Conservation (phyloP, 768 basidiomycete genomes). For the Hericium rajendrae region DNA sequence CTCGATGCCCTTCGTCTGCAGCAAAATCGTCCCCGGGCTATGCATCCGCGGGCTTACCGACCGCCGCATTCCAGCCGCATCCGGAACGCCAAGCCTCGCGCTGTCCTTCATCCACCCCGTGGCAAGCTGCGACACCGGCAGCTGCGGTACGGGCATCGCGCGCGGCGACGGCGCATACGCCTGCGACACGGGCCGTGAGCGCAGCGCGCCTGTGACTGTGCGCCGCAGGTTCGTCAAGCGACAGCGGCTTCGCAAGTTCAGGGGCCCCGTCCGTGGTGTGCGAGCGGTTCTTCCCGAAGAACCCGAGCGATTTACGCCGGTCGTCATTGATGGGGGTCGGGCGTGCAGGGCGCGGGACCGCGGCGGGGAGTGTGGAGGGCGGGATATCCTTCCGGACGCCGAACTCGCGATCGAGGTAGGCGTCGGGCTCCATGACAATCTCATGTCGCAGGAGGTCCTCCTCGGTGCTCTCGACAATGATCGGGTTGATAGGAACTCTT, state of each 20-base stretch:
- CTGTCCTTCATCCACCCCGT: background rate
- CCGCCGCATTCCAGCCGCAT: conserved; percentile 18
- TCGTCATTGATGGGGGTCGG: background rate
- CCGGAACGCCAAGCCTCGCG: background rate
- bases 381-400: conserved; percentile 1
- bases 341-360: background rate
- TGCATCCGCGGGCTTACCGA: conserved; percentile 53
- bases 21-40: conserved; percentile 44
- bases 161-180: background rate
- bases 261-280: background rate
- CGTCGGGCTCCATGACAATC: conserved; percentile 3
- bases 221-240: conserved; percentile 1
- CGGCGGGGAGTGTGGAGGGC: background rate
- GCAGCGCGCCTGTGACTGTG: background rate
- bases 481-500: background rate
- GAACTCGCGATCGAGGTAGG: background rate
- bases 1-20: conserved; percentile 42
- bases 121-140: background rate
- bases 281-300: conserved; percentile 3
- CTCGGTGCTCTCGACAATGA: conserved; percentile 4
- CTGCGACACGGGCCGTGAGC: background rate
- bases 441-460: conserved; percentile 1
- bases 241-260: background rate
- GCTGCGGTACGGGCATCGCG: background rate
- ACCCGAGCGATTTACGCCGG: background rate